Base-by-base conservation (phyloP, 371 early-diverging fungal species). In the Mucor circinelloides region DNA sequence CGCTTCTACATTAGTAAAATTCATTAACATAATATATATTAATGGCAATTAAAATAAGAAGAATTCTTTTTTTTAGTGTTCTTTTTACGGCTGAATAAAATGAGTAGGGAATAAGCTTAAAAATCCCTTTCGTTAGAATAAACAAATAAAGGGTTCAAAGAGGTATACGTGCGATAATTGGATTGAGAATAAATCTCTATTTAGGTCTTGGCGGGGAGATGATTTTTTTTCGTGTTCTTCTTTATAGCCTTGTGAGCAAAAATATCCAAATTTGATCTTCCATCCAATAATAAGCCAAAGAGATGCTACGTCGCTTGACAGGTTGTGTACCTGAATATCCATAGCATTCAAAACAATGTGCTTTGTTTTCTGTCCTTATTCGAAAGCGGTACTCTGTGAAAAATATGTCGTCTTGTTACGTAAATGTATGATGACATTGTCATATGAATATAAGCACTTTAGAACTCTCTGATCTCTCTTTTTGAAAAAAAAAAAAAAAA, bases 291-390 rank as follows among this genome's bases (percentile, higher is more conserved):
- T 12, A 50, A 50, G 25, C 8, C 50, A 19, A 25, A 23, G 23
- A 50, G 50, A 50, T 50, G 50, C 21, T 50, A 50, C 50, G 50
- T 50, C 25, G n/a, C 50, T 50, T 50, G 50, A 50, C 50, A 50
- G 50, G 23, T 50, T 50, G 50, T 50, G 50, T 50, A 50, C 50
- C 50, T 50, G 50, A 50, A 50, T 50, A 50, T 25, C 50, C 50
- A 50, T 23, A 50, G 25, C 25, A 50, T 50, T 50, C 23, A 23
- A 50, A 9, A 19, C 0, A 1, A 48, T 12, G 23, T 12, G n/a
- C 21, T 7, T 50, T 50, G 21, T 50, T 23, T 12, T 25, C 12
- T 19, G 21, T 6, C 6, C 23, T 50, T 13, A 34, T 36, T 36
- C 36, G 12, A 36, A 36, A 36, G 13, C 8, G 12, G 13, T 12